Conservation (phyloP, 2,329 filamentous ascomycete genomes). For the Fusarium marasasianum region DNA sequence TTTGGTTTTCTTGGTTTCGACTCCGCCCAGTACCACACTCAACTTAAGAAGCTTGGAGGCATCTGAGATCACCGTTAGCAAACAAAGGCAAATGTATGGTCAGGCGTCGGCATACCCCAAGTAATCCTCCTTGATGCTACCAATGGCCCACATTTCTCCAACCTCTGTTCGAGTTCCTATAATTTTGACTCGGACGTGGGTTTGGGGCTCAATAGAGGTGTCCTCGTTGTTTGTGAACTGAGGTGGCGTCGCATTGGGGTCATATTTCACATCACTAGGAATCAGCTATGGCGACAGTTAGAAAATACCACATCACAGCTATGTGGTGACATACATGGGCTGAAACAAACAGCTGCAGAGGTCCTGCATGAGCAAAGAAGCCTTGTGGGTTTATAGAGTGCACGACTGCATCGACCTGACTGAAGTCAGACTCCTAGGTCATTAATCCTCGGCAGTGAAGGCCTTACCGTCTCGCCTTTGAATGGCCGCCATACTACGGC, state of each 20-base stretch:
- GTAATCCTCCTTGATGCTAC: conserved; percentile 91
- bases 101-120: conserved; percentile 62
- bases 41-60: conserved; percentile 42
- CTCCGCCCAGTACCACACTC: conserved; percentile 23
- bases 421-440: conserved; percentile 45
- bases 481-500: conserved; percentile 98
- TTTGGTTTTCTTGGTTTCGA: conserved; percentile 19
- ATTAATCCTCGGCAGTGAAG: conserved; percentile 22
- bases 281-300: conserved; percentile 72
- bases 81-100: background rate
- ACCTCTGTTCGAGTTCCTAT: conserved; percentile 94
- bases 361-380: conserved; percentile 87
- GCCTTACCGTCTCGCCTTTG: conserved; percentile 92
- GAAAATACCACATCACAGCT: background rate
- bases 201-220: conserved; percentile 91
- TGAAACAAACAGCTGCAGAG: conserved; percentile 81
- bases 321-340: conserved; percentile 72
- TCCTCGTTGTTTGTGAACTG: conserved; percentile 97
- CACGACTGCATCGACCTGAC: conserved; percentile 91
- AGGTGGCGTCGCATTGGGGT: conserved; percentile 94
- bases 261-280: conserved; percentile 90
- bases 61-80: conserved; percentile 38
- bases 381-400: conserved; percentile 90
- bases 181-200: conserved; percentile 92
- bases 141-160: conserved; percentile 95